phyloP scores from a whole-genome alignment of 208 protist genomes.

The Angomonas ambiguus region DNA sequence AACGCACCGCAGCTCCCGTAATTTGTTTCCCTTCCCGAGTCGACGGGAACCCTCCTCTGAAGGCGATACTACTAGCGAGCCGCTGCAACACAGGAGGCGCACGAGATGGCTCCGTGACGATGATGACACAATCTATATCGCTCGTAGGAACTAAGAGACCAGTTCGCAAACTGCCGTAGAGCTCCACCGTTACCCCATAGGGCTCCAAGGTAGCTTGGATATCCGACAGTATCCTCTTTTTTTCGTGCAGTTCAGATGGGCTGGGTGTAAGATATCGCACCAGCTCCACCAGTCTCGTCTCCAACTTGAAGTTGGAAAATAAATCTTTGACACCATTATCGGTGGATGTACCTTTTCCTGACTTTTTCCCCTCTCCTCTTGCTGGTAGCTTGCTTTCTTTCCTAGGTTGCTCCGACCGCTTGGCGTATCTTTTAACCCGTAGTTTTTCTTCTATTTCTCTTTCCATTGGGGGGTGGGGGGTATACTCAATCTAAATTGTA shows the following conservation, averaged over 20 bases:
- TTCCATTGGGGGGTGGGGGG: no score
- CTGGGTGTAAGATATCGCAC: conserved; percentile 41
- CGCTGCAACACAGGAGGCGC: conserved; percentile 9
- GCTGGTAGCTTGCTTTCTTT: background rate
- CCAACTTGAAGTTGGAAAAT: background rate
- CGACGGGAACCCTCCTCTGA: conserved; percentile 4
- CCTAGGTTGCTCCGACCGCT: no score
- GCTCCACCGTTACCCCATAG: conserved; percentile 33
- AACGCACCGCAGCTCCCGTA: conserved; percentile 27
- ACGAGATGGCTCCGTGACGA: conserved; percentile 13
- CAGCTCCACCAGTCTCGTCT: conserved; percentile 41
- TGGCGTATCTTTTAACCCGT: no score
- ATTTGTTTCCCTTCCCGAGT: conserved; percentile 13
- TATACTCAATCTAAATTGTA: no score
- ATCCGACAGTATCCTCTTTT: conserved; percentile 41
- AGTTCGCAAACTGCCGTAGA: conserved; percentile 77
- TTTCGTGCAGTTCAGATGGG: conserved; percentile 16
- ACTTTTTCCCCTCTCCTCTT: background rate
- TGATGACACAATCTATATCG: conserved; percentile 77
- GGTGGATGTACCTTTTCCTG: background rate
- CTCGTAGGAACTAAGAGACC: conserved; percentile 70
- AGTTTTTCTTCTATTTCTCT: background rate
- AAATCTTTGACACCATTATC: background rate
- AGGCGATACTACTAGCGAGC: conserved; percentile 10
- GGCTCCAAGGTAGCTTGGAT: conserved; percentile 22